Conservation (phyloP, 805 yeast genomes). For the Saturnispora ahearnii region DNA sequence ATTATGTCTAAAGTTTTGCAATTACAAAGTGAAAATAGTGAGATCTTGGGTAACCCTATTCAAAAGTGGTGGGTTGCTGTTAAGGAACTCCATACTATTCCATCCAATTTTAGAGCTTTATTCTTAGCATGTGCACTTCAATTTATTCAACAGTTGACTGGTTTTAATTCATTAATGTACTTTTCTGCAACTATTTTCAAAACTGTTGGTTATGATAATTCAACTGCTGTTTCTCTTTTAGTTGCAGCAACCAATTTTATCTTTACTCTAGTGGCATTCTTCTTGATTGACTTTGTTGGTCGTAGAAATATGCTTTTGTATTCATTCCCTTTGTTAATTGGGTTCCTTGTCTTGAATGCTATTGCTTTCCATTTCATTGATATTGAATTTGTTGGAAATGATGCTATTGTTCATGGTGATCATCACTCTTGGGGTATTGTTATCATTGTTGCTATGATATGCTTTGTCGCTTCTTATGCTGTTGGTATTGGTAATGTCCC, state of each 20-base stretch:
- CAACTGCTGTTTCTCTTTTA: constrained; percentile 92
- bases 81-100: constrained; percentile 52
- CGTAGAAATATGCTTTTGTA: constrained; percentile 71
- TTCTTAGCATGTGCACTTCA: constrained; percentile 88
- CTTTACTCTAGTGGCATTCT: constrained; percentile 77
- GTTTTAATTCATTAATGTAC: constrained; percentile 94
- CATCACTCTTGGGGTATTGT: constrained; percentile 83
- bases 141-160: constrained; percentile 94
- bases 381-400: constrained; percentile 44
- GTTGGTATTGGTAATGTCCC: constrained; percentile 96
- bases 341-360: constrained; percentile 70
- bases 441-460: constrained; percentile 75
- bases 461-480: constrained; percentile 84
- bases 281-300: constrained; percentile 80
- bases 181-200: constrained; percentile 89
- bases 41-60: constrained; percentile 30
- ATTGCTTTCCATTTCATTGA: constrained; percentile 85
- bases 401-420: constrained; percentile 35
- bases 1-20: constrained; percentile 64
- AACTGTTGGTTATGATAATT: constrained; percentile 77
- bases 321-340: constrained; percentile 81
- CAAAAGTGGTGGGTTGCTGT: constrained; percentile 51
- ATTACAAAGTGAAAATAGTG: constrained; percentile 39
- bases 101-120: constrained; percentile 82
- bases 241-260: constrained; percentile 92